Base-by-base conservation (phyloP, 306 rosid species). In the Spatholobus suberectus region DNA sequence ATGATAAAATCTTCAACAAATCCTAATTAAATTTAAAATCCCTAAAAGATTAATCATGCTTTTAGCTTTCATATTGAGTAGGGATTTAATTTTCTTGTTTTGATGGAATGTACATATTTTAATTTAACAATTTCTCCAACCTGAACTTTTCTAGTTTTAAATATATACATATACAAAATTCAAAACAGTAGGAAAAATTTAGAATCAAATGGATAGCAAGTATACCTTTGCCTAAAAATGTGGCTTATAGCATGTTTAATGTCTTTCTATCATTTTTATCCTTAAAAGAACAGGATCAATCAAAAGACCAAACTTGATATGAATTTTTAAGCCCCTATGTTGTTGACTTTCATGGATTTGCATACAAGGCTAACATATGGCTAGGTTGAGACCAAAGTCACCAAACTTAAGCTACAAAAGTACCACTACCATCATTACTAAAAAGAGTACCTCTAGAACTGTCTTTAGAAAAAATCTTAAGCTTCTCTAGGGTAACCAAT, bases 401-500 rank as follows among this genome's bases (percentile, higher is more conserved):
- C n/a, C n/a, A 43, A 34, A 40, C 71, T 34, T 35, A 23, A 62
- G 14, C 34, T 15, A 63, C 51, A 66, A 27, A 17, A 57, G 27
- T 8, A 84, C 32, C 29, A 49, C 4, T 23, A 73, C 49, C 21
- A 61, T 17, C 10, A 70, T 38, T 49, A 49, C 58, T 43, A n/a
- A 73, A 72, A 55, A 17, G 70, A 66, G 74, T 89, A 96, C 98
- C 98, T 96, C 93, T 37, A 82, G 43, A 70, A 92, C 87, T 7
- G 85, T 75, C 88, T 88, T 90, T 40, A 93, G 84, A 85, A 96
- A n/a, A 93, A 86, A 82, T 47, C 85, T 67, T 89, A 74, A 86
- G 91, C 69, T 88, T 93, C 65, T 90, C 98, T 2, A 96, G 97
- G 73, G 87, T 87, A 77, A 85, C 90, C 10, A 43, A 75, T 85